A percentile compares a stretch with the other conserved stretches of the same genome.
phyloP scores from a whole-genome alignment of 2,329 filamentous ascomycete genomes.

The Furcasterigmium sp. region DNA sequence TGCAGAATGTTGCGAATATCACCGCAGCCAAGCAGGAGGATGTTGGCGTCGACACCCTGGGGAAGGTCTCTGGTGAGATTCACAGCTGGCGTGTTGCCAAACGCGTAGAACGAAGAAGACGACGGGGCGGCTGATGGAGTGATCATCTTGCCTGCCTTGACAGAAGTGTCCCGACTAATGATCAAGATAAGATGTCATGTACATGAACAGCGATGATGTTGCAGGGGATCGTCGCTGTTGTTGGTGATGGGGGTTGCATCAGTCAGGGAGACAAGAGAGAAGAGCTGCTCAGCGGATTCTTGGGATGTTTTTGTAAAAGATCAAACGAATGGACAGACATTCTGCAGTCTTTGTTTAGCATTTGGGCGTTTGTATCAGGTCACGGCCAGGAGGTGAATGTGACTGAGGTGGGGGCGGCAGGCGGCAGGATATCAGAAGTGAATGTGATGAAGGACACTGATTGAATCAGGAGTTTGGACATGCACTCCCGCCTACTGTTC shows the following conservation, averaged over 20 bases:
- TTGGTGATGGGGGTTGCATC: background rate
- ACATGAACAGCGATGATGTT: background rate
- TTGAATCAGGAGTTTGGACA: too few species aligned
- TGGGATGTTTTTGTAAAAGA: too few species aligned
- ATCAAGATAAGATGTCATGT: too few species aligned
- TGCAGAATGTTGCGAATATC: constrained; percentile 53
- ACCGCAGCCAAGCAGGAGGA: constrained; percentile 51
- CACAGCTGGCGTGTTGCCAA: constrained; percentile 50
- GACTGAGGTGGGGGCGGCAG: too few species aligned
- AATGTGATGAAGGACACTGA: too few species aligned
- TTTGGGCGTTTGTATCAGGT: too few species aligned
- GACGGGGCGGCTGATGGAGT: constrained; percentile 27
- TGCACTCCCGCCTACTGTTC: too few species aligned
- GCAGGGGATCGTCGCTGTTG: background rate
- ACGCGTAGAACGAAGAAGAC: constrained; percentile 34
- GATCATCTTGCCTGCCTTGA: constrained; percentile 33
- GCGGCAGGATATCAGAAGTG: too few species aligned
- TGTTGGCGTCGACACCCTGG: constrained; percentile 39
- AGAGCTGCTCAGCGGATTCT: background rate
- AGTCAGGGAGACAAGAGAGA: background rate
- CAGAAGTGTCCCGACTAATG: too few species aligned
- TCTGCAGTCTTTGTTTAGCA: too few species aligned
- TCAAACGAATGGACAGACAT: too few species aligned
- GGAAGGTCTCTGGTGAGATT: constrained; percentile 42
- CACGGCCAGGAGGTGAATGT: background rate